phyloP scores from a whole-genome alignment of 2,329 filamentous ascomycete genomes.

The Colletotrichum liriopes region DNA sequence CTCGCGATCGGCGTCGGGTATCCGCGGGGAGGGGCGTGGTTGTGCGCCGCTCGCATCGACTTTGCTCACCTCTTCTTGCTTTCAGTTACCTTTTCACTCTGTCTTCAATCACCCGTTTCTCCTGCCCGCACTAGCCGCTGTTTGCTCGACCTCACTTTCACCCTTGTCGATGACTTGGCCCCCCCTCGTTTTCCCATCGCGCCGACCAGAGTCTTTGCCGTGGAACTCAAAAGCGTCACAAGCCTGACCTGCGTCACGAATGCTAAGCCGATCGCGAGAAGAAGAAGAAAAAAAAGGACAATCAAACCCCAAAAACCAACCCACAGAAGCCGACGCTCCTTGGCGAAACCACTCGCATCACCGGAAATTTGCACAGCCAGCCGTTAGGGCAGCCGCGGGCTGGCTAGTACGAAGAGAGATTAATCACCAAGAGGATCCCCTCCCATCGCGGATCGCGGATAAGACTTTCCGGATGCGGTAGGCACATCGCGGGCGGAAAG shows the following conservation, averaged over 20 bases:
- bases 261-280: neutral
- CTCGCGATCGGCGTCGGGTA: constrained; percentile 21
- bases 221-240: neutral
- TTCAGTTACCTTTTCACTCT: neutral
- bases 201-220: neutral
- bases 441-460: constrained; percentile 1
- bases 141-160: neutral
- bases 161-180: neutral
- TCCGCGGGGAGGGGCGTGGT: neutral
- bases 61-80: neutral
- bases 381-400: neutral
- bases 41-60: neutral
- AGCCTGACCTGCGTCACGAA: neutral
- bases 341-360: neutral
- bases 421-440: neutral
- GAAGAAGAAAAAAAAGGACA: no score
- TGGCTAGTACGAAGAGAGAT: neutral
- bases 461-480: constrained; percentile 24
- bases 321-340: neutral
- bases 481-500: constrained; percentile 1
- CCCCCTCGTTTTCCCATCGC: neutral
- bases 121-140: neutral
- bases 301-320: no score
- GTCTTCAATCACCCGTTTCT: neutral
- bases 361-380: neutral